Percentiles rank a stretch among this genome's conserved stretches.
Conservation (phyloP, 2,329 filamentous ascomycete species). For the Calonectria pteridis region DNA sequence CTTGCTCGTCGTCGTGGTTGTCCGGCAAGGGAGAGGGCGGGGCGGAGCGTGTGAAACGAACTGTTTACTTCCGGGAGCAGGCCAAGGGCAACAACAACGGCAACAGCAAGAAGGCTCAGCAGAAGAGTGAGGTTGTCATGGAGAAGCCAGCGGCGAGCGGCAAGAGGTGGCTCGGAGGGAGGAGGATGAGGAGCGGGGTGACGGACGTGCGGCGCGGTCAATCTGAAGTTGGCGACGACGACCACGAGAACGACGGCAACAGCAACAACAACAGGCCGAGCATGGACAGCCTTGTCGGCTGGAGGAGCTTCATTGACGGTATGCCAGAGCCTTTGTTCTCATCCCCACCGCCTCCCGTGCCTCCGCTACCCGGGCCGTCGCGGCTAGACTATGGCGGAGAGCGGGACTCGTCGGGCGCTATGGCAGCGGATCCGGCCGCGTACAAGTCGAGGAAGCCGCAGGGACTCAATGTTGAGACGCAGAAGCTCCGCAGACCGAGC, state of each 20-base stretch:
- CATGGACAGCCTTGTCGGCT: slow-evolving; percentile 40
- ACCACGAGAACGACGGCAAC: neutral
- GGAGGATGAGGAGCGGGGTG: slow-evolving; percentile 18
- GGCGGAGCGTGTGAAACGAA: slow-evolving; percentile 33
- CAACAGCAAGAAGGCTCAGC: too few species aligned
- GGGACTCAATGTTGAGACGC: slow-evolving; percentile 41
- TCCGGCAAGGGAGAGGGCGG: slow-evolving; percentile 35
- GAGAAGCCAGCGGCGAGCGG: slow-evolving; percentile 6
- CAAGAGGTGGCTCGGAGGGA: slow-evolving; percentile 29
- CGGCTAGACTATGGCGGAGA: slow-evolving; percentile 26
- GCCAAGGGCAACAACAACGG: slow-evolving; percentile 29
- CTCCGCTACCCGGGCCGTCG: slow-evolving; percentile 40
- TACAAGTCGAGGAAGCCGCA: slow-evolving; percentile 44
- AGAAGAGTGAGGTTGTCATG: neutral
- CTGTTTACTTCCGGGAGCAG: slow-evolving; percentile 40
- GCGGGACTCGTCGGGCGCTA: slow-evolving; percentile 13
- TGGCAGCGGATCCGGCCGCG: slow-evolving; percentile 13
- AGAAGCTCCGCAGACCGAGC: slow-evolving; percentile 37
- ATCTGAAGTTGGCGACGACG: neutral
- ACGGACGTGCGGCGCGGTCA: neutral
- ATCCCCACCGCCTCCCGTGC: slow-evolving; percentile 43
- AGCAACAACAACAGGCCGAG: slow-evolving; percentile 28
- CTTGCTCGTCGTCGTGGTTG: slow-evolving; percentile 40
- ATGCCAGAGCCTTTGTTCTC: slow-evolving; percentile 40
- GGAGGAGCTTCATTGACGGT: slow-evolving; percentile 41